A percentile compares a stretch with the other conserved stretches of the same genome.
Evolutionary conservation across 2,329 filamentous ascomycete species (phyloP).

Genomic region (Microcyclosporella mali): DNA sequence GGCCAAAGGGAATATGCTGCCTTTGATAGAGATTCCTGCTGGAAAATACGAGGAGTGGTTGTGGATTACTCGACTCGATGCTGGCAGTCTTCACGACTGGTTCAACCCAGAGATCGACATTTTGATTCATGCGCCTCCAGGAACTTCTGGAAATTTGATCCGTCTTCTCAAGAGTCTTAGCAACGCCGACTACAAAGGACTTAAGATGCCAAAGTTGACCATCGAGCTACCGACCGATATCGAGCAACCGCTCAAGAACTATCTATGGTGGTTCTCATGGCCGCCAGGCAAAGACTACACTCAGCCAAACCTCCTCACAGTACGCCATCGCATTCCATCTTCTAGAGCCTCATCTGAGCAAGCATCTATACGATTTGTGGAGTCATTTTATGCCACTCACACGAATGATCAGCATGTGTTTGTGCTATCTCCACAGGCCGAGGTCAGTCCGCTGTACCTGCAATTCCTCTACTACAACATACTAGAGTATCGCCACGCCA

Average conservation of each 20-base stretch:
- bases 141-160: slow-evolving; percentile 67
- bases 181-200: slow-evolving; percentile 67
- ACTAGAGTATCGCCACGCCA: slow-evolving; percentile 71
- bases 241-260: slow-evolving; percentile 58
- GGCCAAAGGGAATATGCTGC: slow-evolving; percentile 46
- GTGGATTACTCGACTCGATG: slow-evolving; percentile 76
- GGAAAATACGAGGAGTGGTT: slow-evolving; percentile 56
- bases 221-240: slow-evolving; percentile 72
- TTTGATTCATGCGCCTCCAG: slow-evolving; percentile 66
- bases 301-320: slow-evolving; percentile 47
- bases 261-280: slow-evolving; percentile 61
- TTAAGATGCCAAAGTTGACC: slow-evolving; percentile 66
- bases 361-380: slow-evolving; percentile 67
- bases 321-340: slow-evolving; percentile 67
- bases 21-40: slow-evolving; percentile 69
- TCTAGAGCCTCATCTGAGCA: slow-evolving; percentile 59
- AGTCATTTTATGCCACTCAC: slow-evolving; percentile 77
- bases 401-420: slow-evolving; percentile 65
- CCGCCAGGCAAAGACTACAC: slow-evolving; percentile 52
- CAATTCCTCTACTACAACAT: slow-evolving; percentile 77
- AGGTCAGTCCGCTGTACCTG: slow-evolving; percentile 74
- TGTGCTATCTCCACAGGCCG: slow-evolving; percentile 73
- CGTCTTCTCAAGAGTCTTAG: slow-evolving; percentile 71
- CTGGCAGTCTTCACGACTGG: slow-evolving; percentile 68
- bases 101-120: slow-evolving; percentile 74